Conservation (phyloP, 495 filamentous ascomycete genomes). For the Penicillium paxilli region DNA sequence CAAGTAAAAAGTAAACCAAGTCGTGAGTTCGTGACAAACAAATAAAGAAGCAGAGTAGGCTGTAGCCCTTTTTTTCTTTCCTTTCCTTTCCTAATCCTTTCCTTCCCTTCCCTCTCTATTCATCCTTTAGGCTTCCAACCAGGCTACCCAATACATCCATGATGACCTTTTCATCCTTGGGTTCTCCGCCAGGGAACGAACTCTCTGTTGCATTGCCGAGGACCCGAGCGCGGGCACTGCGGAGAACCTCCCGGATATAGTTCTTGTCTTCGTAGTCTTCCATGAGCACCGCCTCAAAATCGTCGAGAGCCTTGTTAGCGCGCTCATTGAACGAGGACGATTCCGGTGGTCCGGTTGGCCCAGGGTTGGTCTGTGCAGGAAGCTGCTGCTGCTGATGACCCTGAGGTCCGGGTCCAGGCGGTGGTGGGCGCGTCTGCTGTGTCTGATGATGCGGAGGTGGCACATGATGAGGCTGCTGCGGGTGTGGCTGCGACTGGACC, state of each 20-base stretch:
- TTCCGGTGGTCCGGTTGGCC: conserved; percentile 52
- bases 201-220: conserved; percentile 43
- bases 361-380: conserved; percentile 21
- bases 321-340: conserved; percentile 45
- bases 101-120: conserved; percentile 16
- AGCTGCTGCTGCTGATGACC: conserved; percentile 31
- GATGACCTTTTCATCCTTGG: conserved; percentile 48
- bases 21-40: conserved; percentile 8
- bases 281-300: conserved; percentile 49
- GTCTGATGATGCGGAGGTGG: conserved; percentile 7
- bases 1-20: background rate
- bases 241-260: conserved; percentile 51
- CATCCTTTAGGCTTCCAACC: conserved; percentile 43
- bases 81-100: conserved; percentile 33
- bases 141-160: conserved; percentile 43
- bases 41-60: background rate
- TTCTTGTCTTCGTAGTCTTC: conserved; percentile 53
- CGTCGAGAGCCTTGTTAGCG: conserved; percentile 51
- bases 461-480: conserved; percentile 18
- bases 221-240: conserved; percentile 47
- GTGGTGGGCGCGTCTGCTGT: conserved; percentile 32
- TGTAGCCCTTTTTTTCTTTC: background rate
- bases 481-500: conserved; percentile 17
- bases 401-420: conserved; percentile 32
- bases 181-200: conserved; percentile 49